These are phyloP conservation scores for Aegilops tauschii DNA, from an alignment of 176 grass and related monocot genomes.

Conservation along the genomic window DNA sequence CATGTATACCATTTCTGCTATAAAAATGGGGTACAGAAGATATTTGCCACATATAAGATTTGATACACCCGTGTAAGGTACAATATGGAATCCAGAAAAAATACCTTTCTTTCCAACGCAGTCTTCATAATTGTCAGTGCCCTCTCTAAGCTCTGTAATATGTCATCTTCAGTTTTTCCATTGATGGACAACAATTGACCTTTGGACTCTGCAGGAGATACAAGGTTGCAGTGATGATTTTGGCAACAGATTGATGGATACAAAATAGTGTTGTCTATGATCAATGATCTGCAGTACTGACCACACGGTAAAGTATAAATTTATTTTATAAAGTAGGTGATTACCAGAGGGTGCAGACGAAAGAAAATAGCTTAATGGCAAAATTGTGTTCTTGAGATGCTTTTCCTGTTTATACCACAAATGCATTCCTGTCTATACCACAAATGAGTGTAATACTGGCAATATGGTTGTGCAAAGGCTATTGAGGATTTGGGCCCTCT, in stretches of 20 bases:
- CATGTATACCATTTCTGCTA: background rate
- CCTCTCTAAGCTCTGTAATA: constrained; percentile 66
- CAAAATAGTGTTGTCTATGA: background rate
- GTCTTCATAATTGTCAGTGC: constrained; percentile 54
- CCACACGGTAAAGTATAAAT: background rate
- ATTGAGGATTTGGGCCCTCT: background rate
- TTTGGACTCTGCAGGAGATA: constrained; percentile 56
- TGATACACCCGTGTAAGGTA: constrained; percentile 3
- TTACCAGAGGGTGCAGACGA: background rate
- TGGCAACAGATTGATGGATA: background rate
- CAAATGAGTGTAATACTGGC: background rate
- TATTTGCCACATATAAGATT: background rate
- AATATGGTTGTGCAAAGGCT: background rate
- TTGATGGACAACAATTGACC: constrained; percentile 73
- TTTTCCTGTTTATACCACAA: background rate
- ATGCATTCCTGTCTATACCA: background rate
- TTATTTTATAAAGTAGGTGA: background rate
- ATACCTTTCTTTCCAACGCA: constrained; percentile 60
- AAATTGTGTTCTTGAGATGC: background rate
- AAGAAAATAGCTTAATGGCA: background rate
- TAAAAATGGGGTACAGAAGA: background rate
- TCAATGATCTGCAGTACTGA: background rate
- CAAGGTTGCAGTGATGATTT: constrained; percentile 12
- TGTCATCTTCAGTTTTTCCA: constrained; percentile 79
- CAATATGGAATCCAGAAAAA: background rate